Evolutionary conservation across 139 green algal genomes (phyloP).

Genomic region (Ettlia oleoabundans): DNA sequence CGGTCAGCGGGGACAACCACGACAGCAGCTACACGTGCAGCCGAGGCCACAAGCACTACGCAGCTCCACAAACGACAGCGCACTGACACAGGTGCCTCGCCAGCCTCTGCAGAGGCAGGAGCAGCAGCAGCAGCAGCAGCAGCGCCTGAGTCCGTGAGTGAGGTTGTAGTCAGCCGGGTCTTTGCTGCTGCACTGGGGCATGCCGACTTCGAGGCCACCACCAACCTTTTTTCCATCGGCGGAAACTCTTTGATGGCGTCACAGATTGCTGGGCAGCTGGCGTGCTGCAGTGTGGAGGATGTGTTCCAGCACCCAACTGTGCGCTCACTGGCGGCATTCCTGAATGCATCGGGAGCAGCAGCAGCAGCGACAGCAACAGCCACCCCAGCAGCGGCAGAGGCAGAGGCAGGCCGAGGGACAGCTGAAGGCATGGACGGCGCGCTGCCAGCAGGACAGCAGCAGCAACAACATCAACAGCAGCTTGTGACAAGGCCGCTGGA

Average conservation of each 20-base stretch:
- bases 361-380: neutral
- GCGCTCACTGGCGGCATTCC: constrained; percentile 22
- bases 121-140: neutral
- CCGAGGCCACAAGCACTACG: no score
- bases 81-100: no score
- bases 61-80: neutral
- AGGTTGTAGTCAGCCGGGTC: constrained; percentile 10
- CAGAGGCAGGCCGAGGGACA: neutral
- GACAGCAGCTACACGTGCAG: neutral
- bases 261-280: constrained; percentile 41
- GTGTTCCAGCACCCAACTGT: constrained; percentile 41
- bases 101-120: no score
- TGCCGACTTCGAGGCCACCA: constrained; percentile 45
- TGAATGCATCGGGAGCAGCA: neutral
- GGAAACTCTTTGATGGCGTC: constrained; percentile 48
- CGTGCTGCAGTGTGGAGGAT: constrained; percentile 15
- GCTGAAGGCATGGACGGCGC: no score
- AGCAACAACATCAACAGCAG: no score
- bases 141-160: neutral
- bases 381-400: neutral
- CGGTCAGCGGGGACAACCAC: neutral
- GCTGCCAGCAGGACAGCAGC: no score
- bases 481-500: no score
- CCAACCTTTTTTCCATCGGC: constrained; percentile 56
- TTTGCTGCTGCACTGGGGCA: constrained; percentile 25